Base-by-base conservation (phyloP, 2,329 filamentous ascomycete species). In the Trichoderma semiorbis region DNA sequence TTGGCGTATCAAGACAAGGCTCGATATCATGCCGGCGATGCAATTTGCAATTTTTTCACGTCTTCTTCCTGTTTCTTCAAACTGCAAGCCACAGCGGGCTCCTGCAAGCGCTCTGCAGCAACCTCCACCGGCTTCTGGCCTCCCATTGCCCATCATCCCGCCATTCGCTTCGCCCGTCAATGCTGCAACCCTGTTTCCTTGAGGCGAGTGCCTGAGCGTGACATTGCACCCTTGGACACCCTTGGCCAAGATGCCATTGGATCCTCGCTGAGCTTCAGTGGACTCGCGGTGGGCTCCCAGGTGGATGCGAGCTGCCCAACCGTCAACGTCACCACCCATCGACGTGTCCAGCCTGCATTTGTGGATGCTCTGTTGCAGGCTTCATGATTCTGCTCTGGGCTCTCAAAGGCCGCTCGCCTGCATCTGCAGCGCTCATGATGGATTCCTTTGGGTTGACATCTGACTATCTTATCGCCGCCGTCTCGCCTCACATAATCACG, bases 321-420 rank as follows among this genome's bases (percentile, higher is more conserved):
- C 26, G 55, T 32, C 68, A 70, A 60, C 68, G 68, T 70, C 68
- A 70, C 68, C 58, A 47, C 32, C 58, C 68, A 63, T 57, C 58
- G 68, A 70, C 68, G 68, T 70, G 68, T 64, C 68, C 68, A 70
- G 58, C 68, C 58, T 70, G 68, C 68, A 70, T 63, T 70, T 70
- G 68, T 61, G 55, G 66, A 61, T 69, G 66, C 66, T 14, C 5
- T 14, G 28, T 36, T 36, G 55, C 66, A 69, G 66, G 66, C 66
- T 61, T 69, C 66, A 53, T 26, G 36, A 21, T 39, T 68, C 55
- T 69, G 34, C 24, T 43, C 32, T 61, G 34, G 26, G 24, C 34
- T 26, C 28, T 24, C 30, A 39, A 61, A 39, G 53, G 28, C 18
- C 53, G 14, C 36, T 50, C 32, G 50, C 50, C 65, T 10, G 12